Base-by-base conservation (phyloP, 2,329 filamentous ascomycete genomes). In the Metarhizium album region DNA sequence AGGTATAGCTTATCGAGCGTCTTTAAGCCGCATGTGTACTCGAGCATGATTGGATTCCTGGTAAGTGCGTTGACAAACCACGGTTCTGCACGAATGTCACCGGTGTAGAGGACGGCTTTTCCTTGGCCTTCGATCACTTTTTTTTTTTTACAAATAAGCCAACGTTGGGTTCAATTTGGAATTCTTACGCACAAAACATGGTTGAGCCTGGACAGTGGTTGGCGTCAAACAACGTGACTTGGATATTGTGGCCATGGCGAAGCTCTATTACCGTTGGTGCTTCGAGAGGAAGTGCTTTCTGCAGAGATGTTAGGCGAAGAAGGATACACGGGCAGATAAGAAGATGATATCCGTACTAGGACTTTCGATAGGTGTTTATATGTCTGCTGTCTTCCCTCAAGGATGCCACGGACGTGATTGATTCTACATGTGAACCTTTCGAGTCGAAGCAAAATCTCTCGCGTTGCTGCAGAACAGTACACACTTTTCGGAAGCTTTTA, bases 121-220 rank as follows among this genome's bases (percentile, higher is more conserved):
- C 74, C 75, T 49, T 79, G 67, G 2, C 81, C 82, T 67, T 96
- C 87, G 27, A 96, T 85, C 18, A 96, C 75, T 79, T 13, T 3
- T n/a, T 8, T 9, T 1, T 16, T 29, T 6, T 11, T n/a, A n/a
- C n/a, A n/a, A n/a, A n/a, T 40, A 16, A 40, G 2, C 20, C 16
- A 42, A 7, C 57, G 20, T n/a, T 24, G 22, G 20, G 5, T 40
- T 2, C 13, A 3, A 3, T 16, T 43, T 18, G 37, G 6, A 11
- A 13, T 3, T 18, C 2, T 4, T 1, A 64, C 76, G 56, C 63
- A 81, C 78, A 72, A 62, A 96, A 96, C 89, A 95, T 95, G 18
- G 93, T 88, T 18, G 89, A 83, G 0, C 91, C 90, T 0, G 85
- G 78, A 59, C 91, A 97, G 63, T 96, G 91, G 59, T 97, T 96